Evolutionary conservation across 306 rosid species (phyloP), one percentile per base, ranked within the genome.

Genomic region (Quercus dentata): DNA sequence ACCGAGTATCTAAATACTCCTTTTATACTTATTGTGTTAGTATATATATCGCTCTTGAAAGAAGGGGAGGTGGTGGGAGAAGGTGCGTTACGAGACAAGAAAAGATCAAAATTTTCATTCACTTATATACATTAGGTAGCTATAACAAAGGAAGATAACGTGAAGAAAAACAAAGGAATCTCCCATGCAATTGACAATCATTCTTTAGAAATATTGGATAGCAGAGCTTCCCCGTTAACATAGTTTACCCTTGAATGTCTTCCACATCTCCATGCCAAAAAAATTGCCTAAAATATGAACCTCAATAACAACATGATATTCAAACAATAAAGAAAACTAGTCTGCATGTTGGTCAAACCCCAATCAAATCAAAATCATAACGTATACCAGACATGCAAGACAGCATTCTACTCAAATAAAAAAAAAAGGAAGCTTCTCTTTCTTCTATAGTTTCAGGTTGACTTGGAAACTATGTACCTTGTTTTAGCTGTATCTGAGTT

Each of bases 401-500:
- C 27, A 67, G 71, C 71, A 17, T 30, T 33, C n/a, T 63, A 63
- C 38, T 17, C 41, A 71, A 69, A 49, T 67, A 35, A 55, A n/a
- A 76, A 69, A 33, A 76, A 64, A 70, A 62, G 67, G 41, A 75
- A 41, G 79, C 83, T 41, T 76, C 80, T 74, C 21, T 20, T 63
- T 51, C 73, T 55, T 56, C 69, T 18, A 21, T 21, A 21, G 21
- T 21, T 21, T 21, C 21, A 30, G 71, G 71, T 69, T 85, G 46
- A 74, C 76, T 76, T 69, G 85, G 63, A 77, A 76, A 81, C 44
- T 52, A 76, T 46, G 33, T 67, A 38, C 59, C 35, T 69, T 20
- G 71, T 69, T 52, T 10, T 77, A 83, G 86, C 33, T 79, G 73
- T 64, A 80, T 76, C 74, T 20, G 30, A 30, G 65, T 77, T 69